These are phyloP conservation scores for Entomortierella chlamydospora DNA, from an alignment of 192 early-diverging fungal genomes.

Conservation along the genomic window DNA sequence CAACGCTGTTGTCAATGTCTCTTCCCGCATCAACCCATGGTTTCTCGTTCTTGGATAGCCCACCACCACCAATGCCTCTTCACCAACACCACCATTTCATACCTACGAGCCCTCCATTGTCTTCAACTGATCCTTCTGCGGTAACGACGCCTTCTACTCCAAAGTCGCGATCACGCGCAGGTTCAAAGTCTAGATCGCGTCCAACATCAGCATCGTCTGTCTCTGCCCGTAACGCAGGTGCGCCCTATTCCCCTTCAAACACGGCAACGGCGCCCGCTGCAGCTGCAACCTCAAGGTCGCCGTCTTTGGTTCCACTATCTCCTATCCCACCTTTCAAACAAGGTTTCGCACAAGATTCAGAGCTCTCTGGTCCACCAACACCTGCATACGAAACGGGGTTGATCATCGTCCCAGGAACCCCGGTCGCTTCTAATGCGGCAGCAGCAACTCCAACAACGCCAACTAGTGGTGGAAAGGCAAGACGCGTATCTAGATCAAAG, in stretches of 20 bases:
- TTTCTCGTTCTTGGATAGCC: constrained; percentile 46
- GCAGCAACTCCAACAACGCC: constrained; percentile 8
- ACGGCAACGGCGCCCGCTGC: neutral
- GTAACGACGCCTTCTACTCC: constrained; percentile 27
- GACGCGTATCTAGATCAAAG: constrained; percentile 40
- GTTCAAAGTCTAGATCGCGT: constrained; percentile 48
- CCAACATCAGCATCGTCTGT: constrained; percentile 42
- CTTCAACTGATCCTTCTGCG: constrained; percentile 28
- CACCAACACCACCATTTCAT: constrained; percentile 34
- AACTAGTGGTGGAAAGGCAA: constrained; percentile 40
- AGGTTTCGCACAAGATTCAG: constrained; percentile 13
- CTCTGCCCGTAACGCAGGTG: constrained; percentile 38
- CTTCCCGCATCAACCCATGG: constrained; percentile 31
- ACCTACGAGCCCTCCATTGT: constrained; percentile 41
- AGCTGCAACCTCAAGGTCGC: constrained; percentile 33
- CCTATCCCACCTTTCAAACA: constrained; percentile 36
- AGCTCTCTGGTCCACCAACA: constrained; percentile 12
- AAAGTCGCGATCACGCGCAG: constrained; percentile 45
- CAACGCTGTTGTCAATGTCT: constrained; percentile 40
- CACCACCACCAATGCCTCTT: constrained; percentile 39
- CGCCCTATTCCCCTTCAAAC: constrained; percentile 45
- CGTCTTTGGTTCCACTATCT: constrained; percentile 39
- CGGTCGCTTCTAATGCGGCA: constrained; percentile 3
- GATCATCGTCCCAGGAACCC: constrained; percentile 29
- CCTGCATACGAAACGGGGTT: constrained; percentile 47